phyloP scores from a whole-genome alignment of 2,329 filamentous ascomycete genomes.

The Claviceps fusiformis region DNA sequence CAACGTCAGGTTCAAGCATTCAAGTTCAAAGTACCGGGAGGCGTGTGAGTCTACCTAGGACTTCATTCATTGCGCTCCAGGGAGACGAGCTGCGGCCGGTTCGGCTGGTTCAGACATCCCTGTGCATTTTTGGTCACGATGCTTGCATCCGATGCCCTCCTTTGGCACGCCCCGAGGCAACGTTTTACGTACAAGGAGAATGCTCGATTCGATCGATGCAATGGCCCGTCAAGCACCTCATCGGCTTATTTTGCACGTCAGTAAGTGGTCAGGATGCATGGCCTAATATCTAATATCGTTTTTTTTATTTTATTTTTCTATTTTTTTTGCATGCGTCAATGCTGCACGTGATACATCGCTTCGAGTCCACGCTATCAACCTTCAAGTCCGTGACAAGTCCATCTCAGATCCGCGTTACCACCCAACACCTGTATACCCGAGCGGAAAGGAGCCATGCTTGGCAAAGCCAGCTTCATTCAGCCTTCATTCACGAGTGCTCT shows the following conservation, averaged over 20 bases:
- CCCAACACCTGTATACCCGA: too few species aligned
- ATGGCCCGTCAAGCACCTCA: slow-evolving; percentile 7
- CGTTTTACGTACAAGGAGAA: slow-evolving; percentile 7
- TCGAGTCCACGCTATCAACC: neutral
- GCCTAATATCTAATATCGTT: too few species aligned
- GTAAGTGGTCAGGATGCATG: neutral
- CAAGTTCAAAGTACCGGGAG: neutral
- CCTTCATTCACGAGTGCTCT: too few species aligned
- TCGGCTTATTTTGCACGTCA: slow-evolving; percentile 4
- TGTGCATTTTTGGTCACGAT: slow-evolving; percentile 6
- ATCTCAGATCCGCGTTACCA: too few species aligned
- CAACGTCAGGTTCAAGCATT: neutral
- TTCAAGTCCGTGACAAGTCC: neutral
- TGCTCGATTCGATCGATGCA: neutral
- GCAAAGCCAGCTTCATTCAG: too few species aligned
- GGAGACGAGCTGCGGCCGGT: neutral
- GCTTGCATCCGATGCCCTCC: slow-evolving; percentile 1
- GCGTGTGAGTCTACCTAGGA: neutral
- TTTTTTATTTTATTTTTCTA: too few species aligned
- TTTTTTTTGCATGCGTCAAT: neutral
- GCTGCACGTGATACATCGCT: neutral
- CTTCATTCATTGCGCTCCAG: too few species aligned
- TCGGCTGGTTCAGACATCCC: neutral
- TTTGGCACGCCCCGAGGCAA: neutral
- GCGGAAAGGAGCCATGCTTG: too few species aligned